Conservation (phyloP, 192 early-diverging fungal species). For the Coemansia sp. region DNA sequence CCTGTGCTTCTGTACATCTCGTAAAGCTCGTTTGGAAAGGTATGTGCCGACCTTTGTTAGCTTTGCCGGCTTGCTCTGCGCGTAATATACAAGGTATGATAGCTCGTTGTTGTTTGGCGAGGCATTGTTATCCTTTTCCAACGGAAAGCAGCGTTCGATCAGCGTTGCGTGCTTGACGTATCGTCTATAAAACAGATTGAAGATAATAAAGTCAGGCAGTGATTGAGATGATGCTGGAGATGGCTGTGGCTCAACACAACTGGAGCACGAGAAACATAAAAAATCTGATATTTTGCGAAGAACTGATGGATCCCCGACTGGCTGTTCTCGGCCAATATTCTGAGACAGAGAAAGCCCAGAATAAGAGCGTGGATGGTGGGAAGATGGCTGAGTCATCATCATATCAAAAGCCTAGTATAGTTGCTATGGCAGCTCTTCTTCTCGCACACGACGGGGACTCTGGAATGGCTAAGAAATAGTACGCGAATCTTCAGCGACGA, state of each 20-base stretch:
- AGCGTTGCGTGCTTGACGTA: constrained; percentile 78
- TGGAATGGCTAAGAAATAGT: too few relatives aligned
- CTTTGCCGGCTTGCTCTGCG: constrained; percentile 84
- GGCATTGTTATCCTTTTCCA: constrained; percentile 33
- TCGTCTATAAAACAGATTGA: constrained; percentile 51
- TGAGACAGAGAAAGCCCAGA: constrained; percentile 25
- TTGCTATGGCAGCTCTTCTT: too few relatives aligned
- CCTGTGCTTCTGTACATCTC: constrained; percentile 64
- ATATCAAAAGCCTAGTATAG: not conserved
- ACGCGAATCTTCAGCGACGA: too few relatives aligned
- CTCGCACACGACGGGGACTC: too few relatives aligned
- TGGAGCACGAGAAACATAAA: constrained; percentile 14
- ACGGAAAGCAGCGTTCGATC: constrained; percentile 76
- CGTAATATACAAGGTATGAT: constrained; percentile 87
- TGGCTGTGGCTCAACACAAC: constrained; percentile 20
- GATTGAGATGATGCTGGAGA: constrained; percentile 39
- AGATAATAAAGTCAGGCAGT: constrained; percentile 33
- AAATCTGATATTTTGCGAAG: not conserved
- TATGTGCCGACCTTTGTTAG: constrained; percentile 86
- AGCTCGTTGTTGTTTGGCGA: constrained; percentile 76
- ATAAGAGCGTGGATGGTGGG: constrained; percentile 13
- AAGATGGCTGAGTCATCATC: not conserved
- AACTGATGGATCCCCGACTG: not conserved
- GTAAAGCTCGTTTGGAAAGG: constrained; percentile 69
- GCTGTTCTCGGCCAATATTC: constrained; percentile 4